A percentile compares a stretch with the other conserved stretches of the same genome.
These are phyloP conservation scores for Cladorrhinum samala DNA, from an alignment of 495 filamentous ascomycete genomes.

Conservation along the genomic window DNA sequence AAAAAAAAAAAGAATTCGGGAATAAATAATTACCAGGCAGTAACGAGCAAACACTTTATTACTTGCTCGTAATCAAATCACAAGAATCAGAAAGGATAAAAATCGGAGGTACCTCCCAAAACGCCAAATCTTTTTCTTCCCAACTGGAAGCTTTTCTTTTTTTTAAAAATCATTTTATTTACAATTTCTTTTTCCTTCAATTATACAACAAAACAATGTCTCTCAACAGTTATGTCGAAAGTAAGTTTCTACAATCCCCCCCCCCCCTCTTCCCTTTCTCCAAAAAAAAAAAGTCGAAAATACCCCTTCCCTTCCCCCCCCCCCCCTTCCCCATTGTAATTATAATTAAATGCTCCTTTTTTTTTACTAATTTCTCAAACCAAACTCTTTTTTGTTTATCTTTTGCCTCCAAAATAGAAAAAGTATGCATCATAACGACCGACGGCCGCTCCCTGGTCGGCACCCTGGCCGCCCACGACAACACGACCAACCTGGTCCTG, in stretches of 20 bases:
- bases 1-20: too few species aligned
- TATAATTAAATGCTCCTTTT: too few species aligned
- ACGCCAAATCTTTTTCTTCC: neutral
- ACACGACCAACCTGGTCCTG: conserved; percentile 87
- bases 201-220: conserved; percentile 16
- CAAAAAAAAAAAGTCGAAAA: too few species aligned
- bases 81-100: too few species aligned
- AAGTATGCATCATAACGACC: conserved; percentile 82
- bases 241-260: conserved; percentile 20
- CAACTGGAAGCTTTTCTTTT: too few species aligned
- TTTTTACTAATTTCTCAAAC: too few species aligned
- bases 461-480: conserved; percentile 77
- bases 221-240: conserved; percentile 28
- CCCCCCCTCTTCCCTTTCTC: too few species aligned
- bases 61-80: too few species aligned
- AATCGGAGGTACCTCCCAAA: neutral
- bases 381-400: neutral
- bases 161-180: too few species aligned
- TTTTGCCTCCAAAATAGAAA: conserved; percentile 54
- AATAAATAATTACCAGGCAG: too few species aligned
- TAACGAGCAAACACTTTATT: too few species aligned
- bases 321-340: neutral
- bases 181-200: neutral
- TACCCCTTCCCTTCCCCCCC: neutral
- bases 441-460: conserved; percentile 88